Conservation (phyloP, 768 basidiomycete genomes). For the Leccinum imitatum region DNA sequence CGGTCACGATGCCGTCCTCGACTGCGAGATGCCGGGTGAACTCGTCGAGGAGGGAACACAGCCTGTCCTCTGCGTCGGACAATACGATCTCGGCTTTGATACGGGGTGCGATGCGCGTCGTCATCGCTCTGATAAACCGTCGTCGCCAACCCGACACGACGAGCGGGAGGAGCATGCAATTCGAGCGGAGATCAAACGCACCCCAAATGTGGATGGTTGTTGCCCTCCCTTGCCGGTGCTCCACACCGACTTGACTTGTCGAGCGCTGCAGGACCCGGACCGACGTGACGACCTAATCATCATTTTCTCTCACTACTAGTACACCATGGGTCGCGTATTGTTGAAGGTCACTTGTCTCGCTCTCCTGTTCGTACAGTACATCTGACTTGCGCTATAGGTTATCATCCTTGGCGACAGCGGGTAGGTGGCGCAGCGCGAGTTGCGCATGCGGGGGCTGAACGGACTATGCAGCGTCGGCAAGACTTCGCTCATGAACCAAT, state of each 20-base stretch:
- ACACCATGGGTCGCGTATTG: constrained; percentile 77
- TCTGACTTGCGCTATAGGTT: constrained; percentile 54
- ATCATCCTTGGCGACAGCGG: constrained; percentile 99
- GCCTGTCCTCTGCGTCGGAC: constrained; percentile 61
- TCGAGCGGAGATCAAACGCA: constrained; percentile 28
- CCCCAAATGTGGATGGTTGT: constrained; percentile 16
- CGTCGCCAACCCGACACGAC: constrained; percentile 10
- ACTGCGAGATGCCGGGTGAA: constrained; percentile 60
- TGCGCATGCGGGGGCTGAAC: neutral
- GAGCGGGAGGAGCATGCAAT: constrained; percentile 13
- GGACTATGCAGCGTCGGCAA: constrained; percentile 77
- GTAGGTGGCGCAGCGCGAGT: constrained; percentile 42
- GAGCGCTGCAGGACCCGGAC: constrained; percentile 3
- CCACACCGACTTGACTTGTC: constrained; percentile 21
- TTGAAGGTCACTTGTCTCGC: constrained; percentile 60
- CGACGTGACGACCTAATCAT: constrained; percentile 7
- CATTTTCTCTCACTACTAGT: neutral
- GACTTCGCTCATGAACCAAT: constrained; percentile 99
- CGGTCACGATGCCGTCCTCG: constrained; percentile 52
- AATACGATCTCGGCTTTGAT: constrained; percentile 47
- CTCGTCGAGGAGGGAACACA: constrained; percentile 80
- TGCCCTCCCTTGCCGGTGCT: constrained; percentile 16
- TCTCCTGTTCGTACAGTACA: neutral
- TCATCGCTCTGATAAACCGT: constrained; percentile 25
- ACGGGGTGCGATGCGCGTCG: constrained; percentile 33